These are phyloP conservation scores for Aspergillus puulaauensis DNA, from an alignment of 2,329 filamentous ascomycete genomes.

Conservation along the genomic window DNA sequence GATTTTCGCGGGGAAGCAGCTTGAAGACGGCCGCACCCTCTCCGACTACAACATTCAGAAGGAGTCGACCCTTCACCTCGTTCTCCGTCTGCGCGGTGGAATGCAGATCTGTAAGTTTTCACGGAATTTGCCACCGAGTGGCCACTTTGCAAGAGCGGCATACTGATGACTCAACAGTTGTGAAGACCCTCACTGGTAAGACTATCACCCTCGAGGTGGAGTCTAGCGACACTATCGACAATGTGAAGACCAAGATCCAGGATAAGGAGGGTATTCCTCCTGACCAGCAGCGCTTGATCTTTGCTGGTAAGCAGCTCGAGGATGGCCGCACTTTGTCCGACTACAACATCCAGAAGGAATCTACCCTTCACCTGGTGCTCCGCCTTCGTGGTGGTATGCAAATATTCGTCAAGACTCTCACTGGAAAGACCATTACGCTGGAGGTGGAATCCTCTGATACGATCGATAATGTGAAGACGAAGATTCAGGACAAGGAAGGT, in stretches of 20 bases:
- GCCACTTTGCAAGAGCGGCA: neutral
- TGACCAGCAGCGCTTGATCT: slow-evolving; percentile 94
- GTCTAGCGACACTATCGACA: slow-evolving; percentile 85
- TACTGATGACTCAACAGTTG: slow-evolving; percentile 39
- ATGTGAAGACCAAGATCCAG: slow-evolving; percentile 95
- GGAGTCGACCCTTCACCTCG: slow-evolving; percentile 69
- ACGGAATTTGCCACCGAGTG: slow-evolving; percentile 12
- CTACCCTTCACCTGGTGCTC: slow-evolving; percentile 79
- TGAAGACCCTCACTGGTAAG: slow-evolving; percentile 62
- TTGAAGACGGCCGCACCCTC: slow-evolving; percentile 57
- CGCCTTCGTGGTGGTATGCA: slow-evolving; percentile 80
- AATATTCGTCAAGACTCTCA: slow-evolving; percentile 59
- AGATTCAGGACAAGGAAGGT: slow-evolving; percentile 80
- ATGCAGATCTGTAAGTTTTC: slow-evolving; percentile 60
- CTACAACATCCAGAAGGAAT: slow-evolving; percentile 97
- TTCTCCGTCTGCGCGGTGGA: slow-evolving; percentile 69
- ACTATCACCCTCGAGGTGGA: slow-evolving; percentile 68
- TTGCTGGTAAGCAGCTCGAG: slow-evolving; percentile 94
- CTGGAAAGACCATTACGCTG: slow-evolving; percentile 89
- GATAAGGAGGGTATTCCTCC: slow-evolving; percentile 97
- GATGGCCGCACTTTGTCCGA: slow-evolving; percentile 87
- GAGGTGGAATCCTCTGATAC: slow-evolving; percentile 88
- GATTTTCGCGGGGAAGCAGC: slow-evolving; percentile 60
- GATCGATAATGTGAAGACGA: slow-evolving; percentile 90
- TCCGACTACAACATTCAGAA: slow-evolving; percentile 60